Base-by-base conservation (phyloP, 208 protist species). In the Leishmania lainsoni region DNA sequence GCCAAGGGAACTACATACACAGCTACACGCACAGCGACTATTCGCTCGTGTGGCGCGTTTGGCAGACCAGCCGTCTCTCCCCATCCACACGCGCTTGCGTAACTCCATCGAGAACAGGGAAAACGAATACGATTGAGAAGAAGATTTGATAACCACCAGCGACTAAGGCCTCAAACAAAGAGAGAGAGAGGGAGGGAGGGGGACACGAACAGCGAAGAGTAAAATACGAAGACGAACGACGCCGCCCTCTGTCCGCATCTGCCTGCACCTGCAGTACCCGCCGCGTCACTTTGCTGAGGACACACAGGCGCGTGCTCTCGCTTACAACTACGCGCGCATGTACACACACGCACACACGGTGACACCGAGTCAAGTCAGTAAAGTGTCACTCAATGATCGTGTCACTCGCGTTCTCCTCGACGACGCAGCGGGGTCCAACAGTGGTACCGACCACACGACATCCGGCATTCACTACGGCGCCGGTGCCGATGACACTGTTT, bases 401-500 rank as follows among this genome's bases (percentile, higher is more conserved):
- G 58, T 93, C 91, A 8, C 58, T 73, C 51, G 79, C 85, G 80
- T 91, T 84, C 35, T 90, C 84, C 72, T 92, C 90, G 61, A 96
- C 90, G 29, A 91, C 72, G 49, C 87, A 91, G 56, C 85, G 90
- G 20, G 92, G 89, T 0, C 74, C 92, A 14, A 96, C 91, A 26
- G 89, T 87, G 79, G 90, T 90, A 77, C 84, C 78, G 16, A 79
- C 42, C 14, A 97, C 83, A 5, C 78, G 75, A 17, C 84, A 85
- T 35, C 72, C 84, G 0, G 87, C 58, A 48, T 78, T 90, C 49
- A 97, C 83, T 56, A 91, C 88, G 6, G 91, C 91, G 42, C 87
- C 89, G 4, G 79, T 87, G 77, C 92, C 91, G 61, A 97, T 78
- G 42, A 96, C 83, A 58, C 86, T 93, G 77, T 89, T 75, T 48